Conservation (phyloP, 2,329 filamentous ascomycete species). For the Didymella arachidicola region DNA sequence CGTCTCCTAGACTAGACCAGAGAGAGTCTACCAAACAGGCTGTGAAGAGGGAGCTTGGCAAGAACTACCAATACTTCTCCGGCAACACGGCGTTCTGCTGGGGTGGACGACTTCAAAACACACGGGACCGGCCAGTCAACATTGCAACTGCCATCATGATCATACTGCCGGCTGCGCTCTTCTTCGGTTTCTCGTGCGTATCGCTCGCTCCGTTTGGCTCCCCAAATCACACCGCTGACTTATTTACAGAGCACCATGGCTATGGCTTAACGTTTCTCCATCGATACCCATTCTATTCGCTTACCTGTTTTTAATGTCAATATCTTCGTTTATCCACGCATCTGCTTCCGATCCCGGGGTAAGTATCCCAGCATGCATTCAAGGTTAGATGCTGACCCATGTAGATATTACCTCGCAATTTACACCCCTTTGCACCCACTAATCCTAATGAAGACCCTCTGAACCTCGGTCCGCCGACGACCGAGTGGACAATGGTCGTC, state of each 20-base stretch:
- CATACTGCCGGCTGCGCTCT: slow-evolving; percentile 79
- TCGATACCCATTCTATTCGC: slow-evolving; percentile 89
- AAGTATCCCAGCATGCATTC: slow-evolving; percentile 53
- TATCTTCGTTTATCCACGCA: slow-evolving; percentile 93
- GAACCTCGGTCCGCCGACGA: slow-evolving; percentile 81
- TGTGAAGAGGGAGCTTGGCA: slow-evolving; percentile 61
- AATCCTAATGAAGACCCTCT: slow-evolving; percentile 82
- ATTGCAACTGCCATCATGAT: slow-evolving; percentile 83
- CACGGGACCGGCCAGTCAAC: slow-evolving; percentile 86
- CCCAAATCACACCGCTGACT: slow-evolving; percentile 18
- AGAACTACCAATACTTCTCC: slow-evolving; percentile 90
- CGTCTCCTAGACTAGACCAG: slow-evolving; percentile 70
- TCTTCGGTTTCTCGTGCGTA: slow-evolving; percentile 79
- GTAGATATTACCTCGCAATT: slow-evolving; percentile 88
- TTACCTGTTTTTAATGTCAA: slow-evolving; percentile 88
- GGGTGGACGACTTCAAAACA: slow-evolving; percentile 86
- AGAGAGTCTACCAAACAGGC: slow-evolving; percentile 53
- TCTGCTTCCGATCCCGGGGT: slow-evolving; percentile 92
- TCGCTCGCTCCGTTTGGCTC: not conserved
- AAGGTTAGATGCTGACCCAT: slow-evolving; percentile 26
- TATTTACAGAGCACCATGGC: slow-evolving; percentile 70
- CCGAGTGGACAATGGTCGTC: slow-evolving; percentile 92
- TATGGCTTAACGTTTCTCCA: slow-evolving; percentile 86
- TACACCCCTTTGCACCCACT: slow-evolving; percentile 84
- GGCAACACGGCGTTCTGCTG: slow-evolving; percentile 92